Evolutionary conservation across 179 eudicot genomes (phyloP).

Genomic region (Heliamphora pulchella): DNA sequence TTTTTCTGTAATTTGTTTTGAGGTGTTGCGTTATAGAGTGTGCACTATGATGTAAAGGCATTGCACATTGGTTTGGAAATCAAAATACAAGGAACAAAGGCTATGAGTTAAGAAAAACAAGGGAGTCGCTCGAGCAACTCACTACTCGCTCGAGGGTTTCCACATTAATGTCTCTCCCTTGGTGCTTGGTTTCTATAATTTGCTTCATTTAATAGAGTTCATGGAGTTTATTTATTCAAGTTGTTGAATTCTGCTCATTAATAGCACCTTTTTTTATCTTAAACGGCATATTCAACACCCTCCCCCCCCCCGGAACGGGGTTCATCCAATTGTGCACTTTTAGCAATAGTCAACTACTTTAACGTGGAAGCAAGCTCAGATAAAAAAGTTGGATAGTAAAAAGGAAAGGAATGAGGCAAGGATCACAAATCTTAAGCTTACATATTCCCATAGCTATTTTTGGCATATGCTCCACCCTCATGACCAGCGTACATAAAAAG

Average conservation of each 20-base stretch:
- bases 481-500: constrained; percentile 99
- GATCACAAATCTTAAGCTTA: constrained; percentile 26
- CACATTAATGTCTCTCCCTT: not conserved
- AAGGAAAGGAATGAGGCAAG: not conserved
- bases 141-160: not conserved
- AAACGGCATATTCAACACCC: too few species aligned
- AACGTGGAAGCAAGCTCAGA: not conserved
- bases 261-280: too few species aligned
- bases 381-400: not conserved
- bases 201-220: not conserved
- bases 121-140: not conserved
- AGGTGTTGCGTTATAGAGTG: not conserved
- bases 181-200: not conserved
- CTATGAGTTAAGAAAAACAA: not conserved
- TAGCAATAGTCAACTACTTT: not conserved
- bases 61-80: not conserved
- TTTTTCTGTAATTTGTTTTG: not conserved
- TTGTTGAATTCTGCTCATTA: not conserved
- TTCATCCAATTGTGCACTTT: not conserved
- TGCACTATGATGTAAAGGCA: not conserved
- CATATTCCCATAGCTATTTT: constrained; percentile 94
- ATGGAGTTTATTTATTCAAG: not conserved
- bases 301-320: too few species aligned
- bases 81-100: not conserved
- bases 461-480: constrained; percentile 96